A percentile compares a stretch with the other conserved stretches of the same genome.
Conservation (phyloP, 2,329 filamentous ascomycete species). For the Colletotrichum cordylinicola region DNA sequence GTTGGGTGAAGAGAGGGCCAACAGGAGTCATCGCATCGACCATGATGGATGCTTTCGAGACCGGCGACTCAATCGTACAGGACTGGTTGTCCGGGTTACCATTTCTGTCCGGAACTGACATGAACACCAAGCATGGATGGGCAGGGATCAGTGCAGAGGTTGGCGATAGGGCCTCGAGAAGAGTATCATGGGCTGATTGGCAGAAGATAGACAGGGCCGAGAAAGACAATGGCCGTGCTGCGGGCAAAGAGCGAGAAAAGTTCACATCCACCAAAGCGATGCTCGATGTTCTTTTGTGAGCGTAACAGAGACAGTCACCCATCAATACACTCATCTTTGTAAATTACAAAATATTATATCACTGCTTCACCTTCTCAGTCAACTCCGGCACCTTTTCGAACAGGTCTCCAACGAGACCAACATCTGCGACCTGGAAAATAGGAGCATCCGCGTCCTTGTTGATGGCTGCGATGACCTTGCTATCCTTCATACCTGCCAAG, state of each 20-base stretch:
- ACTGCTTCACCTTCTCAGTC: conserved; percentile 85
- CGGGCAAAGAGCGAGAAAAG: conserved; percentile 82
- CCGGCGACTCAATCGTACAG: conserved; percentile 80
- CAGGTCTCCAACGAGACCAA: conserved; percentile 92
- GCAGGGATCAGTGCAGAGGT: conserved; percentile 72
- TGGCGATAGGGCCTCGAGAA: conserved; percentile 57
- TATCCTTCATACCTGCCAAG: conserved; percentile 99
- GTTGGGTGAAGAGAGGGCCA: conserved; percentile 95
- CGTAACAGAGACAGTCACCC: conserved; percentile 34
- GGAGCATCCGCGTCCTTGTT: conserved; percentile 98
- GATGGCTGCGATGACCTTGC: conserved; percentile 98
- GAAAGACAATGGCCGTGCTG: conserved; percentile 64
- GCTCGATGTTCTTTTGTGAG: conserved; percentile 51
- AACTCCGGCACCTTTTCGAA: conserved; percentile 96
- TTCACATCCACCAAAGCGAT: conserved; percentile 64
- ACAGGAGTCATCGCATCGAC: conserved; percentile 96
- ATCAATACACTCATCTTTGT: not conserved
- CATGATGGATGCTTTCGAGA: conserved; percentile 92
- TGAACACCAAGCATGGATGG: conserved; percentile 65
- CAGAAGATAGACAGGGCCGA: conserved; percentile 81
- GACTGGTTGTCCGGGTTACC: conserved; percentile 67
- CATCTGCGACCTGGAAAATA: conserved; percentile 98
- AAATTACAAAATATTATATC: not conserved
- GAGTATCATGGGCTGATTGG: conserved; percentile 86
- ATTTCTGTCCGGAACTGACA: conserved; percentile 39